Conservation (phyloP, 345 rosid species). For the Fremontodendron californicum region DNA sequence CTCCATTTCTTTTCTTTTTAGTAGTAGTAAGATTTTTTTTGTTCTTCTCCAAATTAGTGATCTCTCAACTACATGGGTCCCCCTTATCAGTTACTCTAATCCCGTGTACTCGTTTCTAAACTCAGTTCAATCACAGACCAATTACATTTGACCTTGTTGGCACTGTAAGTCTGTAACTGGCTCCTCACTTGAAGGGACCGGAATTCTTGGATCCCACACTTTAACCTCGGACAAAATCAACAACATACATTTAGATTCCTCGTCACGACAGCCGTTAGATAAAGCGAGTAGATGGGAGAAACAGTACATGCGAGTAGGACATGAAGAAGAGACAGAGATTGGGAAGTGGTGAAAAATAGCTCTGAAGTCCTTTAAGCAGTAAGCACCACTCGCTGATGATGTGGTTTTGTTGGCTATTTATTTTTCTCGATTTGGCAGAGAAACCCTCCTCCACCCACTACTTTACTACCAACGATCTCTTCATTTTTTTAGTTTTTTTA, state of each 20-base stretch:
- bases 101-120: background rate
- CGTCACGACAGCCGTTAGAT: constrained; percentile 9
- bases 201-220: background rate
- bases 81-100: background rate
- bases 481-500: constrained; percentile 16
- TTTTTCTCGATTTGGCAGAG: constrained; percentile 35
- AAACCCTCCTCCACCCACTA: constrained; percentile 50
- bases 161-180: no score
- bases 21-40: no score
- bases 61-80: background rate
- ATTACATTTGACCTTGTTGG: background rate
- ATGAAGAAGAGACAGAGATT: background rate
- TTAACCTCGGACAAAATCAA: background rate
- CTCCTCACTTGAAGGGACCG: background rate
- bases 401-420: constrained; percentile 52
- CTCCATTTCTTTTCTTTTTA: no score
- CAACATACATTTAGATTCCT: background rate
- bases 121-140: background rate
- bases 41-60: no score
- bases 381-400: constrained; percentile 64
- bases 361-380: constrained; percentile 16
- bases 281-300: background rate
- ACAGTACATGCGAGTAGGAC: background rate
- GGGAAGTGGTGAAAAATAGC: constrained; percentile 12
- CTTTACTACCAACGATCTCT: constrained; percentile 33